Evolutionary conservation across 2,329 filamentous ascomycete genomes (phyloP).

Genomic region (Clonostachys chloroleuca): DNA sequence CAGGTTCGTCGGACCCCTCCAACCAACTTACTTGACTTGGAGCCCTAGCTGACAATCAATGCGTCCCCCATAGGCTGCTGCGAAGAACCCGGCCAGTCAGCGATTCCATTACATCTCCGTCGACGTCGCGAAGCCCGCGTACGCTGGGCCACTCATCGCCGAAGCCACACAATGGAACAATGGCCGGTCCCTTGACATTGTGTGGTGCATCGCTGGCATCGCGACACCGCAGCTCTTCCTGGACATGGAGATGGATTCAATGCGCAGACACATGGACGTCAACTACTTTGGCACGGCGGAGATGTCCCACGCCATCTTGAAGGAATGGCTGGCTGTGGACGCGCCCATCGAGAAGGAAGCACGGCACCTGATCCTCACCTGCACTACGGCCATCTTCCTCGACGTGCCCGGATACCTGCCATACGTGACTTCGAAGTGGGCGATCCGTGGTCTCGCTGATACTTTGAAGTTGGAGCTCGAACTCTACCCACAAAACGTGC

Average conservation of each 20-base stretch:
- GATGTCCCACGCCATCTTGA: constrained; percentile 76
- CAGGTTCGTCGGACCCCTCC: constrained; percentile 36
- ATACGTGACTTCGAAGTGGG: constrained; percentile 82
- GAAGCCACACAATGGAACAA: constrained; percentile 79
- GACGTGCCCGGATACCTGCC: constrained; percentile 77
- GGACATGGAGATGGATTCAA: constrained; percentile 62
- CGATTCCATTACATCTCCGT: constrained; percentile 80
- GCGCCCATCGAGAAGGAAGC: constrained; percentile 39
- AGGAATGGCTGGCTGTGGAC: constrained; percentile 62
- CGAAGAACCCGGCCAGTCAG: constrained; percentile 62
- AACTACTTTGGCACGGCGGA: constrained; percentile 88
- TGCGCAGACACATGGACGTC: constrained; percentile 81
- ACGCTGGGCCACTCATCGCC: constrained; percentile 64
- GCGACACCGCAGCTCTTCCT: constrained; percentile 72
- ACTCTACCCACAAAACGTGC: constrained; percentile 79
- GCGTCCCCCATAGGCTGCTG: constrained; percentile 46
- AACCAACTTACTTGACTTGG: constrained; percentile 1
- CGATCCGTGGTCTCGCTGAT: constrained; percentile 79
- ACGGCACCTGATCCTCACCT: constrained; percentile 84
- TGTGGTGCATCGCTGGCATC: constrained; percentile 85
- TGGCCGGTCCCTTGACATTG: constrained; percentile 68
- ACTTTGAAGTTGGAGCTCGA: constrained; percentile 78
- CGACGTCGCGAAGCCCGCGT: constrained; percentile 69
- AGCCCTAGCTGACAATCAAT: background rate
- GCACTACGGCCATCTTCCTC: constrained; percentile 70